These are phyloP conservation scores for Balansia obtecta DNA, from an alignment of 2,329 filamentous ascomycete species.

Conservation along the genomic window DNA sequence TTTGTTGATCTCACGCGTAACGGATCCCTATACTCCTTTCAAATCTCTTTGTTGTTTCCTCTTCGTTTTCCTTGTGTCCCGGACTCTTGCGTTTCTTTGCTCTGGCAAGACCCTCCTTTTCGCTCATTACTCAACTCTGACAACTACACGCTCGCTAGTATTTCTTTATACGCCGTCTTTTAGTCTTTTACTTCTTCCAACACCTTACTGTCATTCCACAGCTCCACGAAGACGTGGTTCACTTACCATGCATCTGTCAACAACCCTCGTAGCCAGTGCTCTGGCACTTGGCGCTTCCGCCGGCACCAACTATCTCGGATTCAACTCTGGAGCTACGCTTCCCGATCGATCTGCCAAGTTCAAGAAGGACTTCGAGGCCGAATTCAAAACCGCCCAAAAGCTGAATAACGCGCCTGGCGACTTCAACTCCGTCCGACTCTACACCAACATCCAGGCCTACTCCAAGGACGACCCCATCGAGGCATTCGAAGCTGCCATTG, in stretches of 20 bases:
- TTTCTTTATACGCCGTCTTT: neutral
- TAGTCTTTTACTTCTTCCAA: neutral
- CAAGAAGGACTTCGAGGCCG: slow-evolving; percentile 34
- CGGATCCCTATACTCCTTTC: neutral
- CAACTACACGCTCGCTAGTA: neutral
- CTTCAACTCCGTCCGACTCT: slow-evolving; percentile 49
- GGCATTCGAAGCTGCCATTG: slow-evolving; percentile 62
- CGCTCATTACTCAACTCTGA: neutral
- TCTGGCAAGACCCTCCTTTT: neutral
- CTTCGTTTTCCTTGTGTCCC: neutral
- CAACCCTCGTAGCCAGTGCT: slow-evolving; percentile 24
- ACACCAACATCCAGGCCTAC: slow-evolving; percentile 55
- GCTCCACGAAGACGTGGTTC: neutral
- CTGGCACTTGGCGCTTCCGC: slow-evolving; percentile 28
- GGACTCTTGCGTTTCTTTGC: neutral
- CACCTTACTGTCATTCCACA: neutral
- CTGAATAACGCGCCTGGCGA: slow-evolving; percentile 31
- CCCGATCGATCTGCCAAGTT: slow-evolving; percentile 38
- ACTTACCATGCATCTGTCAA: slow-evolving; percentile 26
- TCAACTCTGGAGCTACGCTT: slow-evolving; percentile 38
- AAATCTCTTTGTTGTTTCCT: neutral
- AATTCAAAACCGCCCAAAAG: slow-evolving; percentile 29
- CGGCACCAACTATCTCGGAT: slow-evolving; percentile 37
- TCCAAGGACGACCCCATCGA: slow-evolving; percentile 64
- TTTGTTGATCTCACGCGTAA: neutral